Evolutionary conservation across 78 protist genomes (phyloP).

Genomic region (Dictyostelium firmibasis): DNA sequence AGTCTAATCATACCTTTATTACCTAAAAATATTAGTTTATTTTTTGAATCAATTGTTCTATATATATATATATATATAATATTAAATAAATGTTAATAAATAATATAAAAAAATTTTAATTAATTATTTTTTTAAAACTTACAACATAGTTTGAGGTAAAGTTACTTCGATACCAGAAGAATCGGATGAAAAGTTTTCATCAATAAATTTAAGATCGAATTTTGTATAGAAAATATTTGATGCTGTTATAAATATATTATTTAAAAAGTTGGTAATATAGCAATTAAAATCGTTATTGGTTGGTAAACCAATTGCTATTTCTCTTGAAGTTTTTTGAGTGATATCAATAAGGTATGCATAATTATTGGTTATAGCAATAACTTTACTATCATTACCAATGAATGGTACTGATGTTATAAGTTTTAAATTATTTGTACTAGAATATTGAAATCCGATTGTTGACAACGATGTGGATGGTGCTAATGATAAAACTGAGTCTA

Average conservation of each 20-base stretch:
- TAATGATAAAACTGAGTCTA: neutral
- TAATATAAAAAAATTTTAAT: neutral
- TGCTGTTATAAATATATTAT: neutral
- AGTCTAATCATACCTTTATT: neutral
- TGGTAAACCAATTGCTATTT: neutral
- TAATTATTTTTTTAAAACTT: neutral
- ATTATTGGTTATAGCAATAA: neutral
- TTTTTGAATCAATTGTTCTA: neutral
- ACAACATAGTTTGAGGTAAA: neutral
- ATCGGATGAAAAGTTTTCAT: neutral
- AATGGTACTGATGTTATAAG: neutral
- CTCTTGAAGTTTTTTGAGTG: neutral
- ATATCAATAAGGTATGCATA: neutral
- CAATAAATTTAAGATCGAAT: neutral
- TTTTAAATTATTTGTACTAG: neutral
- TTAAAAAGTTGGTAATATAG: neutral
- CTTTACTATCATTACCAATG: neutral
- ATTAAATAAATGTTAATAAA: neutral
- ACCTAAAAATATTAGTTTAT: neutral
- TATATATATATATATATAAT: too few species aligned
- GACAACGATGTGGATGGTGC: neutral
- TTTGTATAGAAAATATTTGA: neutral
- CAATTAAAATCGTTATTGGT: neutral
- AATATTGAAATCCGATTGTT: neutral
- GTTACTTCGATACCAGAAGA: neutral